These are phyloP conservation scores for Themeda triandra DNA, from an alignment of 176 grass and related monocot species.

Conservation along the genomic window DNA sequence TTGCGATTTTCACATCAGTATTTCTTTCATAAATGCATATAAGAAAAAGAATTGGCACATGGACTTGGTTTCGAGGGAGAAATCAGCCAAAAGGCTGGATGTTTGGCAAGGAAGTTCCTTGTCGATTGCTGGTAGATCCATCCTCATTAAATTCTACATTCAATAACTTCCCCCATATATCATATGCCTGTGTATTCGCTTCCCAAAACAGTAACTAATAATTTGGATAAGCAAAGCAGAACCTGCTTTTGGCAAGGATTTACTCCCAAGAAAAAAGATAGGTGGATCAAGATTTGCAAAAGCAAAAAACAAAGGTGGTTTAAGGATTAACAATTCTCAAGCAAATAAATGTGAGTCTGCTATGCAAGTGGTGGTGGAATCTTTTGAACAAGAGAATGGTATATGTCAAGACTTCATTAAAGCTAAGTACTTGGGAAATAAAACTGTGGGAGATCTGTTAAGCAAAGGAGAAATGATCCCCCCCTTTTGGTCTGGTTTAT, in stretches of 20 bases:
- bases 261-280: neutral
- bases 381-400: no score
- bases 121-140: neutral
- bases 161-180: neutral
- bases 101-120: neutral
- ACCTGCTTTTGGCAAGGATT: neutral
- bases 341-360: no score
- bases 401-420: no score
- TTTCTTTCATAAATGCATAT: neutral
- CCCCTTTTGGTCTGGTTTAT: neutral
- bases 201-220: neutral
- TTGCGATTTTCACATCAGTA: neutral
- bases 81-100: neutral
- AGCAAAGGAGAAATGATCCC: neutral
- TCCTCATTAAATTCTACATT: neutral
- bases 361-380: no score
- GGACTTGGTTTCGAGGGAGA: neutral
- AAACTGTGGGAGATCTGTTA: neutral
- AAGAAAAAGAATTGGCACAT: neutral
- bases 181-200: neutral
- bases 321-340: no score
- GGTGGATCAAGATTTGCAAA: neutral
- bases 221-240: neutral
- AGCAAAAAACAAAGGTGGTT: neutral
- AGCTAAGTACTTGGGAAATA: neutral